A percentile compares a stretch with the other conserved stretches of the same genome.
Conservation (phyloP, 768 basidiomycete species). For the Suillus luteus region DNA sequence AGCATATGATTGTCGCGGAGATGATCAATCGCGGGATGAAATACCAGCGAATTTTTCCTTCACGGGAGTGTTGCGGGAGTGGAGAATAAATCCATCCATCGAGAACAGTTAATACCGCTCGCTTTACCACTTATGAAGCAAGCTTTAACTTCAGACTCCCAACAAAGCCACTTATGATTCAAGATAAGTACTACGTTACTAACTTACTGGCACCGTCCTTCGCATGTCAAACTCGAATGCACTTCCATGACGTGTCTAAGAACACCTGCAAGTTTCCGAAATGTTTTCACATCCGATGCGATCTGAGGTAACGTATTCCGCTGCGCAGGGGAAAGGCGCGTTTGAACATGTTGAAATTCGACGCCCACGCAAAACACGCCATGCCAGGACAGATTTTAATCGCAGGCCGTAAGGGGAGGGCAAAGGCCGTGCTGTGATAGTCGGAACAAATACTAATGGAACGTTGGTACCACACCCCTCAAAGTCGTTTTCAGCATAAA, state of each 20-base stretch:
- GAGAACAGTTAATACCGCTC: neutral
- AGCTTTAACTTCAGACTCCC: neutral
- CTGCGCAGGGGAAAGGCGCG: neutral
- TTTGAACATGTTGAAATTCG: neutral
- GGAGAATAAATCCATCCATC: neutral
- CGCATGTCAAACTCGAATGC: neutral
- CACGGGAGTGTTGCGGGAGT: neutral
- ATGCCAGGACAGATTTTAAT: neutral
- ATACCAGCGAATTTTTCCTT: neutral
- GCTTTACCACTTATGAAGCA: neutral
- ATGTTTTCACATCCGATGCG: conserved; percentile 2
- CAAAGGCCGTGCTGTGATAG: neutral
- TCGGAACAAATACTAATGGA: neutral
- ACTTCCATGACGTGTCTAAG: neutral
- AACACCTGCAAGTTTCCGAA: conserved; percentile 5
- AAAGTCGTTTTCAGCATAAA: neutral
- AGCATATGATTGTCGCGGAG: neutral
- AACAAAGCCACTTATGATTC: neutral
- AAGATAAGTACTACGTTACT: conserved; percentile 1
- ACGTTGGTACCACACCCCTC: neutral
- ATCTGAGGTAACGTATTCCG: neutral
- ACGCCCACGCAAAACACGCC: neutral
- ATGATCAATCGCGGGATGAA: neutral
- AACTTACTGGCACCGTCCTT: neutral
- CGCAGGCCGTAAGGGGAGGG: neutral